Conservation (phyloP, 257 asterid genomes). For the Solanum clarkiae region DNA sequence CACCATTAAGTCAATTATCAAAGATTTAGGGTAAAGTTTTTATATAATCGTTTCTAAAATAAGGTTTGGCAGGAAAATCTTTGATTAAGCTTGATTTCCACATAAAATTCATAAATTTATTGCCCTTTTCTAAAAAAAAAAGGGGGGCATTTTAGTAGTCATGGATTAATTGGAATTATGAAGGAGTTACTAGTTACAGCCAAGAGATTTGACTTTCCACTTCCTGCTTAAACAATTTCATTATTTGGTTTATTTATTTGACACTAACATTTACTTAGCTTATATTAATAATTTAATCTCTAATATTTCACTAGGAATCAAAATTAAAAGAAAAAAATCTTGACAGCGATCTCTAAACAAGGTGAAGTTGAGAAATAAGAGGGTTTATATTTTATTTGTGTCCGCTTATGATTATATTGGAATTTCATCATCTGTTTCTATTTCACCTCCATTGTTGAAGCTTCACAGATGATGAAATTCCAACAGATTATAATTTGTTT, state of each 20-base stretch:
- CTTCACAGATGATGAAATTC: too few relatives aligned
- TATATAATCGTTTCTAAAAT: background rate
- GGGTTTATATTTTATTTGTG: too few relatives aligned
- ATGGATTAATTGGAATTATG: too few relatives aligned
- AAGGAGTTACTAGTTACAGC: background rate
- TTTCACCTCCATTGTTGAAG: too few relatives aligned
- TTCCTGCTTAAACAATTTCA: background rate
- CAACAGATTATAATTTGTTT: background rate
- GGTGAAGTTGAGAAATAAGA: background rate
- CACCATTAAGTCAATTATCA: background rate
- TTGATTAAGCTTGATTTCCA: background rate
- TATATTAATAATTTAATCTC: background rate
- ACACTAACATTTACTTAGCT: background rate
- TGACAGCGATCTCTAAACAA: background rate
- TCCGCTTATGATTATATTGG: too few relatives aligned
- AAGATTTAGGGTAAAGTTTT: background rate
- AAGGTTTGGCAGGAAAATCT: background rate
- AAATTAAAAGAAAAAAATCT: background rate
- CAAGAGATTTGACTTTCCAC: background rate
- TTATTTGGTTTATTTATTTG: background rate
- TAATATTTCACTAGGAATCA: background rate
- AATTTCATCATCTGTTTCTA: too few relatives aligned
- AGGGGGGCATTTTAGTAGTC: background rate
- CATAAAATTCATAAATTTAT: background rate
- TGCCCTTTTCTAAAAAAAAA: background rate